These are phyloP conservation scores for Skeletonema potamos DNA, from an alignment of 108 stramenopile genomes.

Conservation along the genomic window DNA sequence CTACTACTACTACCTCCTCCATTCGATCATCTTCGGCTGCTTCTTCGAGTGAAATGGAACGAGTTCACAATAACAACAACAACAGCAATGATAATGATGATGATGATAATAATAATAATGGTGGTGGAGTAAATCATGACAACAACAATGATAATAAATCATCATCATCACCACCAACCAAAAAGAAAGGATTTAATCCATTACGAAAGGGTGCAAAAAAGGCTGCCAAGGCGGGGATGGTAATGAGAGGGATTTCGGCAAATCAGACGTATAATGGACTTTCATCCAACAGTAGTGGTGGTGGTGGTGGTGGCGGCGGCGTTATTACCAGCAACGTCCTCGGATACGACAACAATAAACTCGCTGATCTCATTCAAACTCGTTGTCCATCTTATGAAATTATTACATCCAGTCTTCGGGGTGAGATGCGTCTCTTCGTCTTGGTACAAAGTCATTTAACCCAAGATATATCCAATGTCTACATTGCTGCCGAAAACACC, in stretches of 20 bases:
- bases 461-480: slow-evolving; percentile 33
- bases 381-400: slow-evolving; percentile 42
- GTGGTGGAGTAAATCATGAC: background rate
- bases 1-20: background rate
- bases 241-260: slow-evolving; percentile 17
- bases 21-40: too few species aligned
- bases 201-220: background rate
- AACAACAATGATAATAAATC: background rate
- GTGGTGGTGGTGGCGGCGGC: too few species aligned
- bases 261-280: slow-evolving; percentile 4
- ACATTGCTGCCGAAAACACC: slow-evolving; percentile 44
- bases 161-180: background rate
- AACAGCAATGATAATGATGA: background rate
- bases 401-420: slow-evolving; percentile 38
- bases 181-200: background rate
- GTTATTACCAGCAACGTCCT: background rate
- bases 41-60: too few species aligned
- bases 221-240: slow-evolving; percentile 3
- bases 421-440: slow-evolving; percentile 55
- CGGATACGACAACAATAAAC: slow-evolving; percentile 26
- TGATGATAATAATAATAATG: background rate
- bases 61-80: too few species aligned
- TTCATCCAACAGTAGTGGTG: too few species aligned
- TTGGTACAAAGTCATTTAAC: slow-evolving; percentile 26
- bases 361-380: slow-evolving; percentile 13